Conservation (phyloP, 805 yeast species). For the Candida pseudoglaebosa region DNA sequence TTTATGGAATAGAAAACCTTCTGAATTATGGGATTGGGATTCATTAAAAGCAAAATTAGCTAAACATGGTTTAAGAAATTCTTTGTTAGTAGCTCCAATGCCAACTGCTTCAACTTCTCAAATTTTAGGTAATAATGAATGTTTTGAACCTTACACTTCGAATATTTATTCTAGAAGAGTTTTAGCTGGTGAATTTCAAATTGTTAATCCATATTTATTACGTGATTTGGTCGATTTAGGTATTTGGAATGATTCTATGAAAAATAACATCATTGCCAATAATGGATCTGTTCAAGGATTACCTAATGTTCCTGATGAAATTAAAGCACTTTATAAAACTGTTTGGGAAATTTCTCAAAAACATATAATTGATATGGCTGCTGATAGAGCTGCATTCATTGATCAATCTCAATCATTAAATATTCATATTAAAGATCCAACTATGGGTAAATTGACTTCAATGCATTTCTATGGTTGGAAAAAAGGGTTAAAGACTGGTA, state of each 20-base stretch:
- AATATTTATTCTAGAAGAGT: slow-evolving; percentile 62
- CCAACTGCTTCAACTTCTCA: slow-evolving; percentile 67
- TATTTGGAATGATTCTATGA: slow-evolving; percentile 55
- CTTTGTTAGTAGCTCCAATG: slow-evolving; percentile 61
- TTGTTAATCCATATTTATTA: slow-evolving; percentile 56
- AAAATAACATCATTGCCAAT: slow-evolving; percentile 51
- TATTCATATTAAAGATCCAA: slow-evolving; percentile 82
- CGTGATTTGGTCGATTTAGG: slow-evolving; percentile 57
- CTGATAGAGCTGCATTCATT: slow-evolving; percentile 74
- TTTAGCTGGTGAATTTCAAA: slow-evolving; percentile 61
- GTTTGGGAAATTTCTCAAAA: slow-evolving; percentile 63
- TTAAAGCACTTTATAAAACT: slow-evolving; percentile 53
- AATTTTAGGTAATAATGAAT: slow-evolving; percentile 58
- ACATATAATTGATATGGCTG: slow-evolving; percentile 58
- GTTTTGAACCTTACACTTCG: slow-evolving; percentile 62
- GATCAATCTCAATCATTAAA: slow-evolving; percentile 94
- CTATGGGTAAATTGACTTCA: slow-evolving; percentile 93
- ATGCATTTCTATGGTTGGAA: slow-evolving; percentile 99
- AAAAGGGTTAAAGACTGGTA: slow-evolving; percentile 96
- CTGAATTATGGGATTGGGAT: slow-evolving; percentile 59
- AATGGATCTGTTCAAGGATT: slow-evolving; percentile 57
- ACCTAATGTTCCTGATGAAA: slow-evolving; percentile 50
- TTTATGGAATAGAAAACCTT: slow-evolving; percentile 56
- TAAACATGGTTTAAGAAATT: slow-evolving; percentile 52
- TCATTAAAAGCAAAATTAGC: slow-evolving; percentile 45